phyloP scores from a whole-genome alignment of 2,329 filamentous ascomycete species.

The Neopestalotiopsis rosae region DNA sequence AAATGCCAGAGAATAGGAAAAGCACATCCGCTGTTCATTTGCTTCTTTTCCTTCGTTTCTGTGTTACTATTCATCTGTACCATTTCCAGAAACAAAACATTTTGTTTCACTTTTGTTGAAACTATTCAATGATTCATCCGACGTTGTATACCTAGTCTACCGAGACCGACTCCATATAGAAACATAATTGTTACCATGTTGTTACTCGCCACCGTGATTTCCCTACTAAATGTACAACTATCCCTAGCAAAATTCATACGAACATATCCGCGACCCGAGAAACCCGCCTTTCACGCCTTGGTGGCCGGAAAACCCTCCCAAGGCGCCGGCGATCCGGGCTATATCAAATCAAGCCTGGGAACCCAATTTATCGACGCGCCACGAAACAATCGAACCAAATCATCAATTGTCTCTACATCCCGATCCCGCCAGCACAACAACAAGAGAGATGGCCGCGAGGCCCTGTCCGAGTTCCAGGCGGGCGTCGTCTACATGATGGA shows the following conservation, averaged over 20 bases:
- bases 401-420: background rate
- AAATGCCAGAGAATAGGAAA: background rate
- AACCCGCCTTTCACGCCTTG: background rate
- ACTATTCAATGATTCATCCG: background rate
- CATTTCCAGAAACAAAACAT: background rate
- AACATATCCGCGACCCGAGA: background rate
- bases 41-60: background rate
- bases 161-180: background rate
- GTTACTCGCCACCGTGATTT: background rate
- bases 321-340: slow-evolving; percentile 19
- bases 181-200: background rate
- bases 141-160: background rate
- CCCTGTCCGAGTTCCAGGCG: slow-evolving; percentile 29
- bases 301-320: background rate
- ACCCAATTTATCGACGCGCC: slow-evolving; percentile 24
- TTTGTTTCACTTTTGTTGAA: background rate
- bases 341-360: slow-evolving; percentile 31
- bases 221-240: background rate
- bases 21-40: background rate
- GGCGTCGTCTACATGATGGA: slow-evolving; percentile 42
- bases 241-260: background rate
- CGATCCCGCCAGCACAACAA: too few relatives aligned
- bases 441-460: slow-evolving; percentile 27
- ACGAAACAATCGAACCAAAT: slow-evolving; percentile 14
- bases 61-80: background rate